phyloP scores from a whole-genome alignment of 2,329 filamentous ascomycete genomes.

The Botrytis galanthina region DNA sequence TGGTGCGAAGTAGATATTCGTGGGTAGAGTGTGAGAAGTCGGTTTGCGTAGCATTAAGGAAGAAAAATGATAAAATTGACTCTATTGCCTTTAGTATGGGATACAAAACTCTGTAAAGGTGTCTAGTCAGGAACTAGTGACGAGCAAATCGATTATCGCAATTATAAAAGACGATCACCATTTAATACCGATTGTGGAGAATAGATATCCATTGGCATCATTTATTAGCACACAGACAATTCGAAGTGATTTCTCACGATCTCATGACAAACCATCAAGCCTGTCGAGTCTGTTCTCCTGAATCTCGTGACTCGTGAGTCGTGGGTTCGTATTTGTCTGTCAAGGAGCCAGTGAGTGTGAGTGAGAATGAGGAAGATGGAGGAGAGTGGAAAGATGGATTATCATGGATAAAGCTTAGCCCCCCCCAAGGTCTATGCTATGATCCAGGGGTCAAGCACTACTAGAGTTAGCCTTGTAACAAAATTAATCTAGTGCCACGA shows the following conservation, averaged over 20 bases:
- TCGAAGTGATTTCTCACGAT: not conserved
- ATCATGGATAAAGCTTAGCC: not conserved
- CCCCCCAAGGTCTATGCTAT: not conserved
- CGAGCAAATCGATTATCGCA: slow-evolving; percentile 7
- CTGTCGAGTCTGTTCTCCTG: not conserved
- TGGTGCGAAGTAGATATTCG: not conserved
- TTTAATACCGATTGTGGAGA: not conserved
- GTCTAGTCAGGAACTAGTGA: slow-evolving; percentile 4
- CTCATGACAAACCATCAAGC: not conserved
- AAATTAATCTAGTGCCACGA: not conserved
- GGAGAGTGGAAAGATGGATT: not conserved
- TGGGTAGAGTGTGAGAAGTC: not conserved
- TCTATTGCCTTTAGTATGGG: not conserved
- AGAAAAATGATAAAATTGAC: slow-evolving; percentile 3
- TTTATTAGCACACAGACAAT: not conserved
- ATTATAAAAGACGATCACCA: slow-evolving; percentile 11
- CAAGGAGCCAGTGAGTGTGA: not conserved
- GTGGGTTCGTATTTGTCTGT: not conserved
- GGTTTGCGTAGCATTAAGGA: not conserved
- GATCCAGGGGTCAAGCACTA: slow-evolving; percentile 9
- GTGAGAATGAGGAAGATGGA: not conserved
- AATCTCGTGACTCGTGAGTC: not conserved
- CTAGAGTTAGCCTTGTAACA: not conserved
- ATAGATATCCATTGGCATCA: not conserved
- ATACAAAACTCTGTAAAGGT: not conserved